Evolutionary conservation across 2,329 filamentous ascomycete species (phyloP), one percentile per base, ranked within the genome.

Genomic region (Fusarium brevicatenulatum): DNA sequence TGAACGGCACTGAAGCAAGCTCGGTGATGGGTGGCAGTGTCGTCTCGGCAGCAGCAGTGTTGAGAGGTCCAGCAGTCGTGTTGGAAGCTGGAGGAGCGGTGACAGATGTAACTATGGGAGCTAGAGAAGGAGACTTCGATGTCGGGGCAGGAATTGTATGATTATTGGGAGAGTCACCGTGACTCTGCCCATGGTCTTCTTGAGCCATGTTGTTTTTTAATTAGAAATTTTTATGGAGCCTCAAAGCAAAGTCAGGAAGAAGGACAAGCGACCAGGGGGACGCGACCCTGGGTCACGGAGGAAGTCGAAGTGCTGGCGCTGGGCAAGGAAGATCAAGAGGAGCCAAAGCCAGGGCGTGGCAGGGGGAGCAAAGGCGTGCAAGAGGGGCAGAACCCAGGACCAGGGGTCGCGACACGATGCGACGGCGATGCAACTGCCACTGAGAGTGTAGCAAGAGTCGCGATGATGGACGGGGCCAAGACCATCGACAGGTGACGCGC

Each of bases 191-290:
- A 72, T 74, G 75, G 71, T 78, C 78, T 74, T 77, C 79, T 75
- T 79, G 73, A 78, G 77, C 77, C 77, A 78, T 78, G 74, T 77
- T 78, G 77, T 74, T 78, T 68, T 80, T 80, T 80, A 79, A 81
- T 80, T 80, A 79, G 74, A 77, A 79, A 76, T 72, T 79, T 80
- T 81, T 81, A 81, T 81, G 80, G 80, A 81, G 80, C 80, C 77
- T 69, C 70, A 72, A 76, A 77, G 72, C 71, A 75, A 80, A 80
- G 80, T 75, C 75, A 76, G 76, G 76, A 79, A 77, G 69, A 74
- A 76, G 67, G 71, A 74, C 70, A 75, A 64, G 71, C 62, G 74
- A 76, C 73, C 74, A 69, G 76, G 74, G 75, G 71, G 77, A 77
- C 60, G 71, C 74, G 76, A 80, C 78, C 78, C 78, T 76, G 76